phyloP scores from a whole-genome alignment of 352 stramenopile genomes.

The Phytophthora palmivora region DNA sequence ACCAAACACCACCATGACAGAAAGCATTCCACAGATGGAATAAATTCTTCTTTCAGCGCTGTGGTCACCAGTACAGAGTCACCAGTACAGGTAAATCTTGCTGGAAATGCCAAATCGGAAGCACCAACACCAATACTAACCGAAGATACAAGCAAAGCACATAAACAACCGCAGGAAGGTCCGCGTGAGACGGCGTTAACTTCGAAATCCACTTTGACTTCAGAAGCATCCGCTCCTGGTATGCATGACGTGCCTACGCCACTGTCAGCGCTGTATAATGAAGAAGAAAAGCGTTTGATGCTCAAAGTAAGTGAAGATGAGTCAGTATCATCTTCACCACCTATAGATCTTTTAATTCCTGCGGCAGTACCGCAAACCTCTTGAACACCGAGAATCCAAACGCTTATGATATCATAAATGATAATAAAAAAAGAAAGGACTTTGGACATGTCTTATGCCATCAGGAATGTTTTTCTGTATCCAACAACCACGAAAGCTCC shows the following conservation, averaged over 20 bases:
- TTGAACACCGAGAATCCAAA: background rate
- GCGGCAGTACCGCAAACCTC: conserved; percentile 20
- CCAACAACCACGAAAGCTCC: too few species aligned
- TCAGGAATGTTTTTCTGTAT: too few species aligned
- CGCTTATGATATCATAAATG: background rate
- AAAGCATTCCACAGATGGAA: conserved; percentile 19
- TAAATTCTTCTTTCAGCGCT: conserved; percentile 4
- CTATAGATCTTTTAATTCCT: conserved; percentile 27
- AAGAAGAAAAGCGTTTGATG: conserved; percentile 76
- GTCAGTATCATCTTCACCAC: conserved; percentile 20
- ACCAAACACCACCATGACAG: conserved; percentile 19
- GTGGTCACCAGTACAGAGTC: background rate
- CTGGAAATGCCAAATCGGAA: background rate
- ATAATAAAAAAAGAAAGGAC: background rate
- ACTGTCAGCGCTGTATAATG: conserved; percentile 74
- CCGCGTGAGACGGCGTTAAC: conserved; percentile 19
- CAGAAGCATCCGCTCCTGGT: conserved; percentile 14
- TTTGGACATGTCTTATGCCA: background rate
- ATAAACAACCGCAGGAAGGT: conserved; percentile 12
- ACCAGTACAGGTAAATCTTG: background rate
- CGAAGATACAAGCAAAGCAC: conserved; percentile 4
- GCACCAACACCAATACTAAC: background rate
- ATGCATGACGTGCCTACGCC: conserved; percentile 57
- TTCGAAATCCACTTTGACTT: conserved; percentile 4
- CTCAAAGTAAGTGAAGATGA: conserved; percentile 40